Base-by-base conservation (phyloP, 495 filamentous ascomycete genomes). In the Talaromyces adpressus region DNA sequence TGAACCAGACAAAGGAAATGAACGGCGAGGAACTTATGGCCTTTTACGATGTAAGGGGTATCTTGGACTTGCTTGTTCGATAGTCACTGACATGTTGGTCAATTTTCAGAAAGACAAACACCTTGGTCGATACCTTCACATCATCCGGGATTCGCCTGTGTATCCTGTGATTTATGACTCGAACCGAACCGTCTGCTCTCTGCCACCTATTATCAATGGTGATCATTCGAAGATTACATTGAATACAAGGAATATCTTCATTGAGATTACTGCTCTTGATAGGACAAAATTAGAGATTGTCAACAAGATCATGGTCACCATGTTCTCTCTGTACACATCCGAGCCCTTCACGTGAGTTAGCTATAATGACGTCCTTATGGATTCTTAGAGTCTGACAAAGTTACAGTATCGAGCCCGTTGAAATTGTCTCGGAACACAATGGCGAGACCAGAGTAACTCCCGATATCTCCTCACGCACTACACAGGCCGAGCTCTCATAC, bases 111-210 rank as follows among this genome's bases (percentile, higher is more conserved):
- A 87, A 72, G 92, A 97, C 76, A 90, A 86, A 70, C 84, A 95
- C 71, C 81, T 95, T 32, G 85, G 90, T 63, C 83, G 83, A 66
- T 95, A 87, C 70, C 85, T 99, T 25, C 89, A 93, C 72, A 99
- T 99, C 68, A 93, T 99, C 71, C 86, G 86, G 22, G 92, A 97
- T 73, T 91, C 90, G 61, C 91, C 93, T 16, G 89, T 97, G 32
- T 99, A 98, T 73, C 94, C 94, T n/a, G 91, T 97, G 56, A 93
- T 99, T 67, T 91, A 91, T 69, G 94, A 99, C 76, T 84, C 91
- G 39, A 90, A 96, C 66, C 80, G 86, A 36, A 89, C 84, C 32
- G 91, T 98, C 56, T 96, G 92, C 79, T 97, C 93, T 25, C 81
- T 99, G 61, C 94, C 94, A 0, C 94, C 94, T 20, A 97, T 98